Base-by-base conservation (phyloP, 1,139 yeast species). In the Maudiozyma humilis region DNA sequence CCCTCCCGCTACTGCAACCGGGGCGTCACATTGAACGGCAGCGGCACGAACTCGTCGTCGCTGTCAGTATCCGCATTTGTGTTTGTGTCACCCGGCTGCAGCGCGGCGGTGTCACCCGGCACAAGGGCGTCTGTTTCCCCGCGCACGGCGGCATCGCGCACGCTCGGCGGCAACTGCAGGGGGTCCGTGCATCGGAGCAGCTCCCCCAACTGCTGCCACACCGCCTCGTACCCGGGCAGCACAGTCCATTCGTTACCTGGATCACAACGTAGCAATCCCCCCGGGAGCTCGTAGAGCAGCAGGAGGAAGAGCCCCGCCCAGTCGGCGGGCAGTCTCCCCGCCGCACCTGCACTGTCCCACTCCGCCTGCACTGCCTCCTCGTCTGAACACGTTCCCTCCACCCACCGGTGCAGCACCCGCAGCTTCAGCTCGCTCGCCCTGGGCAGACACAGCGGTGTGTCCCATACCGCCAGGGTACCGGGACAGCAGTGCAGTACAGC, bases 1-100 rank as follows among this genome's bases (percentile, higher is more conserved):
- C 27, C 27, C 27, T 6, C 8, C 27, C 27, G 10, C 27, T 10
- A 34, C 20, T 16, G 35, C 16, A 45, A 51, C 6, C 50, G 42
- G 10, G 51, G 47, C 16, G 40, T 47, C 10, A 56, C 49, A 38
- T 51, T 51, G 45, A 52, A 51, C 12, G 58, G 55, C 35, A 53
- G 41, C 6, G 58, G 58, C 3, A 51, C 40, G 44, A 55, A 55
- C 23, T 43, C 46, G 14, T 15, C 33, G 8, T 31, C 33, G 7
- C 33, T 14, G 17, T 10, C 33, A 5, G 33, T 10, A 15, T 5
- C 33, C 6, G 33, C 33, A 15, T 15, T 5, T 8, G 5, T 6
- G 5, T 15, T 7, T 31, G 33, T 31, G 33, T 15, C 16, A 31
- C 14, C 33, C 12, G n/a, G n/a, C 16, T 10, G 27, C 27, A 6